These are phyloP conservation scores for Tritrichomonas foetus DNA, from an alignment of 208 protist species.

Conservation along the genomic window DNA sequence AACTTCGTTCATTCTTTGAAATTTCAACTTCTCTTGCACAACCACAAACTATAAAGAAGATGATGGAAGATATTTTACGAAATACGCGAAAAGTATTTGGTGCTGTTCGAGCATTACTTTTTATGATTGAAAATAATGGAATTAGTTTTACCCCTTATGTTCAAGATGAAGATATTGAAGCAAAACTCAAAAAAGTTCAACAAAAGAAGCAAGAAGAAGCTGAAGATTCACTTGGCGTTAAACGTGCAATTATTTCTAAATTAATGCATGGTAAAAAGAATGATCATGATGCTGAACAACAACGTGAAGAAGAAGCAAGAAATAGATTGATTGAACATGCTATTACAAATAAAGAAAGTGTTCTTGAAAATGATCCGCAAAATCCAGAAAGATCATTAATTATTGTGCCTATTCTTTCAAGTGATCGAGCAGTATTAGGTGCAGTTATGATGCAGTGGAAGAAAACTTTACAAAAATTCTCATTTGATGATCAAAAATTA, in stretches of 20 bases:
- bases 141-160: background rate
- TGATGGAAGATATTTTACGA: background rate
- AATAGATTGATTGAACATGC: background rate
- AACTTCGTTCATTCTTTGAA: background rate
- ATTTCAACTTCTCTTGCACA: background rate
- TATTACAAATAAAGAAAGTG: background rate
- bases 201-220: background rate
- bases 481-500: constrained; percentile 16
- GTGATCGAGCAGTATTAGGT: background rate
- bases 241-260: background rate
- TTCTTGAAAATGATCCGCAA: background rate
- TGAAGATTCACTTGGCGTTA: background rate
- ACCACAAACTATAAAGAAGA: constrained; percentile 5
- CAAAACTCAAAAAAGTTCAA: background rate
- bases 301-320: background rate
- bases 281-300: background rate
- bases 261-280: background rate
- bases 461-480: background rate
- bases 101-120: background rate
- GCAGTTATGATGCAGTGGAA: constrained; percentile 27
- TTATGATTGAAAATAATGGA: background rate
- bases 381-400: background rate
- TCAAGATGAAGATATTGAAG: constrained; percentile 38
- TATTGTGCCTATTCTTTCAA: background rate
- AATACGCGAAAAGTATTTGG: constrained; percentile 29